phyloP scores from a whole-genome alignment of 2,329 filamentous ascomycete species.

The Claviceps spartinae region DNA sequence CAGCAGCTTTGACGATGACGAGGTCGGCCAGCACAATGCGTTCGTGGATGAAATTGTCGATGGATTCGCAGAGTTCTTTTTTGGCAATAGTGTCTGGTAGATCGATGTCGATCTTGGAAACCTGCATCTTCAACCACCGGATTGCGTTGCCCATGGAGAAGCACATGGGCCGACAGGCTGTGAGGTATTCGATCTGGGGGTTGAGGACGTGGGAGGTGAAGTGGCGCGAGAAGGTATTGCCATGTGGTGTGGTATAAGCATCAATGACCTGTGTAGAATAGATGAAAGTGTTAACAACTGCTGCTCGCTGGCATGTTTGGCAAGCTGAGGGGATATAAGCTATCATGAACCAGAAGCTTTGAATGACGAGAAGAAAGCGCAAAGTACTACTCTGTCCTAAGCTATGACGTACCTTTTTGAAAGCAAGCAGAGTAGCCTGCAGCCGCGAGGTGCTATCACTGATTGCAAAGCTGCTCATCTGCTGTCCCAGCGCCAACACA shows the following conservation, averaged over 20 bases:
- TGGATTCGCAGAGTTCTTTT: slow-evolving; percentile 59
- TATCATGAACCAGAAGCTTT: too few relatives aligned
- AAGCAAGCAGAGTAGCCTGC: slow-evolving; percentile 75
- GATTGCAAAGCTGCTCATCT: slow-evolving; percentile 79
- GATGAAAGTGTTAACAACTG: not conserved
- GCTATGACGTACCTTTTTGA: slow-evolving; percentile 53
- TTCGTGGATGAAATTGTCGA: slow-evolving; percentile 83
- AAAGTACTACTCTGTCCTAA: slow-evolving; percentile 48
- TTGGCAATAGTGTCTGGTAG: slow-evolving; percentile 73
- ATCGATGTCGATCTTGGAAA: slow-evolving; percentile 81
- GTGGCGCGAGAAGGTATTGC: slow-evolving; percentile 76
- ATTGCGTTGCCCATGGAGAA: slow-evolving; percentile 97
- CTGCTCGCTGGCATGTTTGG: not conserved
- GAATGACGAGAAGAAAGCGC: not conserved
- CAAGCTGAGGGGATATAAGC: too few relatives aligned
- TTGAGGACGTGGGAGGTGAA: slow-evolving; percentile 83
- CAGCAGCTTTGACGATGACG: slow-evolving; percentile 67
- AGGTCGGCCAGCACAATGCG: slow-evolving; percentile 77
- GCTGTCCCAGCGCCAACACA: slow-evolving; percentile 72
- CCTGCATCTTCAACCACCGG: slow-evolving; percentile 82
- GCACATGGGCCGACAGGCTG: slow-evolving; percentile 86
- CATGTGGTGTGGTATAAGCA: slow-evolving; percentile 78
- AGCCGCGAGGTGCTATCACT: slow-evolving; percentile 82
- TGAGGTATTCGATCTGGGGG: slow-evolving; percentile 89
- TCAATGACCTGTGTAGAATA: slow-evolving; percentile 57